These are phyloP conservation scores for Pseudocercospora fijiensis DNA, from an alignment of 2,329 filamentous ascomycete species.

Conservation along the genomic window DNA sequence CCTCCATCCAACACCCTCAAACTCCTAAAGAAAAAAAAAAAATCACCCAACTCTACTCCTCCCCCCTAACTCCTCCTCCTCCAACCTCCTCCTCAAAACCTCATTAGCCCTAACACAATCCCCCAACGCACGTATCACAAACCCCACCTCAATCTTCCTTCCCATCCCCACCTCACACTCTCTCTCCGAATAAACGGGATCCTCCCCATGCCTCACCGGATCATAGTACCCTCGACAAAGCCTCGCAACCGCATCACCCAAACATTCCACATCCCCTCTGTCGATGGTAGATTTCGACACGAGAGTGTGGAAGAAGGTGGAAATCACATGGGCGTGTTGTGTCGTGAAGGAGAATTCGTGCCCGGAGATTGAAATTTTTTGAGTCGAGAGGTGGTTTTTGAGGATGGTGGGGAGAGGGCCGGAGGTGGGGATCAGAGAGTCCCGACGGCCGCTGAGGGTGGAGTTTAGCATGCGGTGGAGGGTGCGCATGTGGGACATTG, in stretches of 20 bases:
- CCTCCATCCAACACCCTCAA: neutral
- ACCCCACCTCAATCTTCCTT: constrained; percentile 20
- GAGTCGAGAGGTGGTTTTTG: constrained; percentile 17
- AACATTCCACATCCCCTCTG: constrained; percentile 31
- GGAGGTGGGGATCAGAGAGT: constrained; percentile 34
- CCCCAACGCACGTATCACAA: constrained; percentile 28
- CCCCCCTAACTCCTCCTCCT: neutral
- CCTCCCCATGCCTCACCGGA: constrained; percentile 23
- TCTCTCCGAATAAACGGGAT: constrained; percentile 20
- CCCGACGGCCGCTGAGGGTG: constrained; percentile 24
- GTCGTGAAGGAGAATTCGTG: constrained; percentile 29
- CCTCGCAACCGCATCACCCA: constrained; percentile 33
- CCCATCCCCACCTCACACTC: constrained; percentile 7
- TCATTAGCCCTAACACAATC: constrained; percentile 24
- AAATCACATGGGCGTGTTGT: constrained; percentile 34
- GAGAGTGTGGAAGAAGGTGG: constrained; percentile 35
- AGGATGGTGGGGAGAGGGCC: constrained; percentile 29
- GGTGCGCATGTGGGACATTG: constrained; percentile 39
- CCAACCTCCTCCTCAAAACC: constrained; percentile 1
- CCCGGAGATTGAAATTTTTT: constrained; percentile 24
- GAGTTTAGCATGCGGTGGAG: constrained; percentile 41
- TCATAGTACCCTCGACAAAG: constrained; percentile 29
- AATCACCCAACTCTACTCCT: neutral
- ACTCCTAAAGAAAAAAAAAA: neutral
- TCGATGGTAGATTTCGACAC: constrained; percentile 24